phyloP scores from a whole-genome alignment of 164 flowering plant genomes.

The Stephania cephalantha region DNA sequence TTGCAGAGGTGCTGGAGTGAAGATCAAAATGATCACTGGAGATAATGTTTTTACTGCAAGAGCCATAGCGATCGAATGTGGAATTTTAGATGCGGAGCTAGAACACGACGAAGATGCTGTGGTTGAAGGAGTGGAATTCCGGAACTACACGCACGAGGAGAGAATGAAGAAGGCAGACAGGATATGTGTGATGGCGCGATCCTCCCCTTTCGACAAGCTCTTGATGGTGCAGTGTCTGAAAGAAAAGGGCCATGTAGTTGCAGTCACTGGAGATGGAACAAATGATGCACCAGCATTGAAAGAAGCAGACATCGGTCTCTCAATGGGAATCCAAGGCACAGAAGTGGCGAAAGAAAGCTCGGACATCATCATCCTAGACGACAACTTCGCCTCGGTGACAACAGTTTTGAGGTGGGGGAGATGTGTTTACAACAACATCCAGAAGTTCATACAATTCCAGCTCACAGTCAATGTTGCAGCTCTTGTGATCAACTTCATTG shows the following conservation, averaged over 20 bases:
- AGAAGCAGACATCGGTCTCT: constrained; percentile 73
- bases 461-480: constrained; percentile 73
- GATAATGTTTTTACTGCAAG: constrained; percentile 73
- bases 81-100: constrained; percentile 38
- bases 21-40: constrained; percentile 75
- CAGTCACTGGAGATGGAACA: constrained; percentile 78
- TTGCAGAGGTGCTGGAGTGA: constrained; percentile 53
- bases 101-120: constrained; percentile 27
- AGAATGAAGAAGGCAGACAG: constrained; percentile 38
- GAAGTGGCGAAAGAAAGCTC: constrained; percentile 79
- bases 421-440: constrained; percentile 70
- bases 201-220: constrained; percentile 68
- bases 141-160: constrained; percentile 52
- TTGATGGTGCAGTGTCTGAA: constrained; percentile 65
- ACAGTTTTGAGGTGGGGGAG: constrained; percentile 68
- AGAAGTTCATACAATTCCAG: constrained; percentile 75
- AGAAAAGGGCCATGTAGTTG: constrained; percentile 62
- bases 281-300: constrained; percentile 76
- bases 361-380: constrained; percentile 69
- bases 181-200: constrained; percentile 74
- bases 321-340: constrained; percentile 80
- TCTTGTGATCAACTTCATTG: constrained; percentile 58
- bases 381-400: constrained; percentile 56
- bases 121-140: constrained; percentile 56
- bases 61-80: constrained; percentile 71